Percentiles rank a stretch among this genome's conserved stretches.
Evolutionary conservation across 2,329 filamentous ascomycete species (phyloP).

Genomic region (Trichothecium roseum): DNA sequence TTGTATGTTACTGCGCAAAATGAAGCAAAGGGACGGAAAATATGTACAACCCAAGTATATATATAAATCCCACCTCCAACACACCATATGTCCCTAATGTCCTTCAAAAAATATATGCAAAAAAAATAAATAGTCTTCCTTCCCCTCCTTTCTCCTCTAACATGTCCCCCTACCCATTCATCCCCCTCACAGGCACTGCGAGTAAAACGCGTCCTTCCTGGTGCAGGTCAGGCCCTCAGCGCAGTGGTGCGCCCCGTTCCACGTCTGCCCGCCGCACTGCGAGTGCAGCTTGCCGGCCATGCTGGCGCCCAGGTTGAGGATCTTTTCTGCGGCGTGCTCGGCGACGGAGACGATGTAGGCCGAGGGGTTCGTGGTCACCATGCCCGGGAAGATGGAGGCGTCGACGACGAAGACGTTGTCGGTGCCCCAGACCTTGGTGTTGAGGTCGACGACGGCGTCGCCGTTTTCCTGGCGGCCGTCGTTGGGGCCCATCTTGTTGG

Average conservation of each 20-base stretch:
- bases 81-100: no score
- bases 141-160: no score
- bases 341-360: constrained; percentile 54
- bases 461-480: constrained; percentile 42
- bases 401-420: constrained; percentile 62
- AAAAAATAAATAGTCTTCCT: no score
- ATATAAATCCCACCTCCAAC: no score
- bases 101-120: no score
- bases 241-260: constrained; percentile 12
- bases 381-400: constrained; percentile 58
- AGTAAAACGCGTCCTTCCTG: constrained; percentile 10
- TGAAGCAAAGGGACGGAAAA: background rate
- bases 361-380: constrained; percentile 58
- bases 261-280: constrained; percentile 12
- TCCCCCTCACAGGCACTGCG: constrained; percentile 6
- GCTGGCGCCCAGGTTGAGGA: constrained; percentile 8
- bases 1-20: background rate
- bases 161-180: background rate
- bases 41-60: background rate
- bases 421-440: constrained; percentile 56
- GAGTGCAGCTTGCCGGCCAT: constrained; percentile 6
- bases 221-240: constrained; percentile 8
- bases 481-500: constrained; percentile 49
- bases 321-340: constrained; percentile 40
- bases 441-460: constrained; percentile 48